A percentile compares a stretch with the other conserved stretches of the same genome.
Conservation (phyloP, 2,329 filamentous ascomycete genomes). For the Colletotrichum zoysiae region DNA sequence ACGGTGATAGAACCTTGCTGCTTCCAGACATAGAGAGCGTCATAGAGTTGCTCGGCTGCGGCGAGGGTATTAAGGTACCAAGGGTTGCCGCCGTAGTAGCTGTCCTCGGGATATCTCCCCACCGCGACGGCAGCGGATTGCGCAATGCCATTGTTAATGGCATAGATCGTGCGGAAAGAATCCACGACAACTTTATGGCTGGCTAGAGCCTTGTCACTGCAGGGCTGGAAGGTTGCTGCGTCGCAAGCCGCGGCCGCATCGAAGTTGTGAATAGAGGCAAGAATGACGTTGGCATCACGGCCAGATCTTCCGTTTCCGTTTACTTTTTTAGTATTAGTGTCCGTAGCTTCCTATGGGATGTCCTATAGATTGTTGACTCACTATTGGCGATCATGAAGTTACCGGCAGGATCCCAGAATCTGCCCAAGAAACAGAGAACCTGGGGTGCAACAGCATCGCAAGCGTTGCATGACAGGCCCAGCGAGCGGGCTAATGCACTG, state of each 20-base stretch:
- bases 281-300: conserved; percentile 78
- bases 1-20: conserved; percentile 72
- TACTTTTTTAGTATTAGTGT: conserved; percentile 51
- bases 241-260: conserved; percentile 76
- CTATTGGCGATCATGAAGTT: conserved; percentile 76
- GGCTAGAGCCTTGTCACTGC: conserved; percentile 75
- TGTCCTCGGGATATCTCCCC: conserved; percentile 78
- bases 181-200: conserved; percentile 84
- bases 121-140: conserved; percentile 71
- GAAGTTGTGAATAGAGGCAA: conserved; percentile 76
- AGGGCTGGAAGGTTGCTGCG: conserved; percentile 81
- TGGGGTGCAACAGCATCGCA: conserved; percentile 77
- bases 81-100: conserved; percentile 83
- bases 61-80: conserved; percentile 85
- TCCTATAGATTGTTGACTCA: conserved; percentile 45
- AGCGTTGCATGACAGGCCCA: conserved; percentile 70
- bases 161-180: conserved; percentile 78
- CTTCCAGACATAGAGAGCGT: conserved; percentile 80
- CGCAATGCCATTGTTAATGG: conserved; percentile 75
- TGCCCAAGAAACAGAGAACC: conserved; percentile 79
- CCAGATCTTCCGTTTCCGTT: conserved; percentile 72
- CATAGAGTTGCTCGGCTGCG: conserved; percentile 84
- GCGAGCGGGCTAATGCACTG: conserved; percentile 70
- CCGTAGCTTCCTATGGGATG: too few relatives aligned
- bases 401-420: conserved; percentile 74